These are phyloP conservation scores for Carallia brachiata DNA, from an alignment of 345 rosid species.

Conservation along the genomic window DNA sequence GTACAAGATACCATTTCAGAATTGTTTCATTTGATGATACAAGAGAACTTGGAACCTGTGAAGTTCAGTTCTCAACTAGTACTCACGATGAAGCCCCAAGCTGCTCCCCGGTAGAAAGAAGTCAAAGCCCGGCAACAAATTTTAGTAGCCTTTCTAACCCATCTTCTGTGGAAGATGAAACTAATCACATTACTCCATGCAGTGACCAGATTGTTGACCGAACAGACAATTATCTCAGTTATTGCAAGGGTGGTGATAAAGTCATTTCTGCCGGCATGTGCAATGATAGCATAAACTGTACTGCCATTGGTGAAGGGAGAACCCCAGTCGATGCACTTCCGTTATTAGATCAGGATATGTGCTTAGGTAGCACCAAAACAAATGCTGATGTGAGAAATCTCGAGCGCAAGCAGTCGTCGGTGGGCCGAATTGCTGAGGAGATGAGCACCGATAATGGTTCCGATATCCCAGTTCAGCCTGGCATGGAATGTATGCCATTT, in stretches of 20 bases:
- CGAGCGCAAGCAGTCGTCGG: slow-evolving; percentile 33
- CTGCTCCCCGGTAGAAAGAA: slow-evolving; percentile 55
- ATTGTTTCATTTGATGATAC: slow-evolving; percentile 50
- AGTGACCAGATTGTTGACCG: slow-evolving; percentile 46
- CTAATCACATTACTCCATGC: slow-evolving; percentile 45
- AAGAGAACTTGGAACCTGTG: slow-evolving; percentile 47
- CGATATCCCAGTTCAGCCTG: slow-evolving; percentile 38
- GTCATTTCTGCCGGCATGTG: slow-evolving; percentile 28
- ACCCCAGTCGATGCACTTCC: slow-evolving; percentile 32
- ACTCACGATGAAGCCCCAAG: slow-evolving; percentile 43
- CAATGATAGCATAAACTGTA: slow-evolving; percentile 29
- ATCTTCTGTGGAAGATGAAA: slow-evolving; percentile 84
- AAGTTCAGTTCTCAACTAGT: slow-evolving; percentile 47
- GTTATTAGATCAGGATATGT: slow-evolving; percentile 19
- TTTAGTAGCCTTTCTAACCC: slow-evolving; percentile 90
- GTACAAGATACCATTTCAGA: slow-evolving; percentile 66
- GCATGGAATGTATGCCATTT: slow-evolving; percentile 44
- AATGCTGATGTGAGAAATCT: slow-evolving; percentile 24
- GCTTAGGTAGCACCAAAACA: slow-evolving; percentile 28
- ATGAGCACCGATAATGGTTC: slow-evolving; percentile 40
- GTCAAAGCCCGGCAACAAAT: slow-evolving; percentile 89
- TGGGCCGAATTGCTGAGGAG: slow-evolving; percentile 35
- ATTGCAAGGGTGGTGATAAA: slow-evolving; percentile 41
- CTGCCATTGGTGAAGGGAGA: slow-evolving; percentile 27
- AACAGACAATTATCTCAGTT: slow-evolving; percentile 40